phyloP scores from a whole-genome alignment of 2,329 filamentous ascomycete species.

The Ascochyta rabiei region DNA sequence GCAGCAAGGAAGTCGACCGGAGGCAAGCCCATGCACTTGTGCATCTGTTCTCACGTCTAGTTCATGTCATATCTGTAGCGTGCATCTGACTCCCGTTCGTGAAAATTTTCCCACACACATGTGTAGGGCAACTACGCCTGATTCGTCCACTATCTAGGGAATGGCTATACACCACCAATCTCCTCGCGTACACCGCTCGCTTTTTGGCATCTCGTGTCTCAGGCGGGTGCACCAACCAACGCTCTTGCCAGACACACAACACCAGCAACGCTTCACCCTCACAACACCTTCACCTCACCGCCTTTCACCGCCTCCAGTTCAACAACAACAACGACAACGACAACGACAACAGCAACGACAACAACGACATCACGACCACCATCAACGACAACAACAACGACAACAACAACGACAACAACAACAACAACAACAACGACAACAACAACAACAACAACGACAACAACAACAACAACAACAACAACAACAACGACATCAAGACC shows the following conservation, averaged over 20 bases:
- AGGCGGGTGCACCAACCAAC: slow-evolving; percentile 36
- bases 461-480: slow-evolving; percentile 26
- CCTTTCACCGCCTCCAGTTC: slow-evolving; percentile 35
- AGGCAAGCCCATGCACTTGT: neutral
- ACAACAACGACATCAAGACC: slow-evolving; percentile 25
- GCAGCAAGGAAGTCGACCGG: slow-evolving; percentile 15
- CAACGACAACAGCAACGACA: slow-evolving; percentile 26
- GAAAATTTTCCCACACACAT: slow-evolving; percentile 30
- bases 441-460: slow-evolving; percentile 25
- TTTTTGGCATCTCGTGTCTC: slow-evolving; percentile 30
- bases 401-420: slow-evolving; percentile 26
- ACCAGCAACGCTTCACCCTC: slow-evolving; percentile 13
- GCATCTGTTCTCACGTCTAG: slow-evolving; percentile 6
- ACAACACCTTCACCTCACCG: slow-evolving; percentile 42
- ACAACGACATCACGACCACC: no score
- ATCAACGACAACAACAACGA: slow-evolving; percentile 26
- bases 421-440: slow-evolving; percentile 26
- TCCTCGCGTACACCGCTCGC: slow-evolving; percentile 35
- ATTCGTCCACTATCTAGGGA: slow-evolving; percentile 15
- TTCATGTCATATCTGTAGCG: slow-evolving; percentile 18
- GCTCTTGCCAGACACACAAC: slow-evolving; percentile 31
- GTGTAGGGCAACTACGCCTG: slow-evolving; percentile 18
- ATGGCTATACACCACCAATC: slow-evolving; percentile 28
- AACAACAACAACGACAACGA: slow-evolving; percentile 27
- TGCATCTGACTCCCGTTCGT: slow-evolving; percentile 15